Base-by-base conservation (phyloP, 306 rosid genomes). In the Citrullus colocynthis region DNA sequence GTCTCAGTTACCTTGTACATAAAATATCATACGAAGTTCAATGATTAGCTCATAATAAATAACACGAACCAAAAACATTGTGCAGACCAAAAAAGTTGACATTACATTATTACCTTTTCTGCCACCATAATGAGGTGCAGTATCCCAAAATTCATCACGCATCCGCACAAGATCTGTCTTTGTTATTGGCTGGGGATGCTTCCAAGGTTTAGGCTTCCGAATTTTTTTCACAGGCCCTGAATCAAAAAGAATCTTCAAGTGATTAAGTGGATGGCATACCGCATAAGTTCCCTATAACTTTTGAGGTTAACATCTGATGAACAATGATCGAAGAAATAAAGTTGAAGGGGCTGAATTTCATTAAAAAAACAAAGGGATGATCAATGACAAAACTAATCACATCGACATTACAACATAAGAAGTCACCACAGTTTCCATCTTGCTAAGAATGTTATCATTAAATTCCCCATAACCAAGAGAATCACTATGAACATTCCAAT, bases 81-180 rank as follows among this genome's bases (percentile, higher is more conserved):
- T 72, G 21, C 18, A 58, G 55, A 41, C 6, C 37, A 9, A 45
- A 42, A 60, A 60, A 6, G 4, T 37, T 76, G 37, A 21, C 56
- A 11, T 21, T 49, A 24, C 42, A 67, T 57, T 39, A 67, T 49
- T 86, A 95, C 98, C 98, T 88, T 92, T 92, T 75, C 91, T 90
- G 77, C 98, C 98, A 81, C 98, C 98, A 82, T 95, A 95, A 78
- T 95, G 98, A 84, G 98, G 98, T 82, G 99, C 93, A 42, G 99
- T 95, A 77, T 95, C 99, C 99, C 99, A 95, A 82, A 95, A 95
- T 83, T 95, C 99, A 56, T 95, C 99, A 7, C 97, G 97, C 88
- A 95, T 45, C 88, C 88, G 97, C 78, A 81, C 77, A 72, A 95
- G 93, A 79, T 95, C 97, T 77, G 92, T 85, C 92, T 85, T 95